Conservation (phyloP, 2,329 filamentous ascomycete species). For the Spiromastix sp. region DNA sequence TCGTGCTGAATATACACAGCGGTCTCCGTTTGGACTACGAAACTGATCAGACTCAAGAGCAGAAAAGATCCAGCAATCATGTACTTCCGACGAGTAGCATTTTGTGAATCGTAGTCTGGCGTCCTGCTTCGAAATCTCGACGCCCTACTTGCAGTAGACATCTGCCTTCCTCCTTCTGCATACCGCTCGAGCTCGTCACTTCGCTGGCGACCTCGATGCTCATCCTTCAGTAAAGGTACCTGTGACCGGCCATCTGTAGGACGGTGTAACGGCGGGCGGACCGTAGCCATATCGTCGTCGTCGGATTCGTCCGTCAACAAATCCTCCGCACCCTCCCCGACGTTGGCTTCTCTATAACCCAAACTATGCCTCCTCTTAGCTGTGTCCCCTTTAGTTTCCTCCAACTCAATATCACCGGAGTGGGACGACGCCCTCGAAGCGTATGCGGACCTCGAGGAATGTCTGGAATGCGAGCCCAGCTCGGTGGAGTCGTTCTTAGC, state of each 20-base stretch:
- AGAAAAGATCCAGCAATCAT: conserved; percentile 79
- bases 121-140: conserved; percentile 69
- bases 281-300: conserved; percentile 35
- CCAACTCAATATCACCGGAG: not conserved
- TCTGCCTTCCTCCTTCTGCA: conserved; percentile 28
- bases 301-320: conserved; percentile 29
- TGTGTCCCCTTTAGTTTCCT: not conserved
- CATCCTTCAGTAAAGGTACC: conserved; percentile 45
- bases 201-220: conserved; percentile 28
- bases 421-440: not conserved
- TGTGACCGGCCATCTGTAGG: conserved; percentile 39
- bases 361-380: not conserved
- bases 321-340: conserved; percentile 8
- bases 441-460: not conserved
- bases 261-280: conserved; percentile 38
- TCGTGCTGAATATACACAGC: conserved; percentile 90
- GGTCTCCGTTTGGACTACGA: conserved; percentile 90
- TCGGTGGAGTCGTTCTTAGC: conserved; percentile 1
- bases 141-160: conserved; percentile 39
- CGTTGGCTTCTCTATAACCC: not conserved
- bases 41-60: conserved; percentile 69
- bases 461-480: conserved; percentile 1
- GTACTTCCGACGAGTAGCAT: conserved; percentile 70
- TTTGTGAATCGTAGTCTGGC: conserved; percentile 53
- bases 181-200: conserved; percentile 19